Base-by-base conservation (phyloP, 139 green algal genomes). In the Tetraselmis chui region DNA sequence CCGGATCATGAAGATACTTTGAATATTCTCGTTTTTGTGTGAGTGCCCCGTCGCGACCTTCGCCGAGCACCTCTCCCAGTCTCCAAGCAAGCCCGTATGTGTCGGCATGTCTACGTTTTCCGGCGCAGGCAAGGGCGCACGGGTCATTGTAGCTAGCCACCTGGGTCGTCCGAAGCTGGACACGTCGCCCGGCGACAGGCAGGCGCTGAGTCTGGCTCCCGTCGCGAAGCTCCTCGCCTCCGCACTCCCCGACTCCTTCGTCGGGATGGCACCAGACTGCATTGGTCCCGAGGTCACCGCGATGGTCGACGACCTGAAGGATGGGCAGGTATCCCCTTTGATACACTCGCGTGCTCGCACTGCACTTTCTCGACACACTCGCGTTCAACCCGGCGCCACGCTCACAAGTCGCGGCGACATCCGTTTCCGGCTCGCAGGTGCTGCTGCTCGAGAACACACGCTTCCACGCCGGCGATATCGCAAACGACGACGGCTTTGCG, bases 371-470 rank as follows among this genome's bases (percentile, higher is more conserved):
- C 76, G n/a, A 79, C 76, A 24, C 76, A 23, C n/a, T 22, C n/a
- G 27, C n/a, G 23, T 79, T 22, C 27, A 22, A 25, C 27, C 59
- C 28, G 45, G 59, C 24, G 23, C 59, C 79, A 77, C 59, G 78
- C 24, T 30, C 23, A 76, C 31, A 18, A 11, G 32, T 82, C n/a
- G n/a, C n/a, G n/a, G n/a, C n/a, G 31, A 30, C 24, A 75, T 75
- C 1, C 30, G 32, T 31, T 76, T 75, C 76, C 32, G 5, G n/a
- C n/a, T n/a, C n/a, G 59, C 84, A 91, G 88, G 83, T 78, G 1
- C 29, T 86, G 2, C 85, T 93, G 29, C 82, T 93, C 2, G 87
- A 93, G 59, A 93, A 93, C 86, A 87, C 89, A 18, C 87, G 89
- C 2, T 90, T 93, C 83, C 87, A 93, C 59, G 59, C 29, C 23